These are phyloP conservation scores for Phaseolus coccineus DNA, from an alignment of 331 rosid species.

Conservation along the genomic window DNA sequence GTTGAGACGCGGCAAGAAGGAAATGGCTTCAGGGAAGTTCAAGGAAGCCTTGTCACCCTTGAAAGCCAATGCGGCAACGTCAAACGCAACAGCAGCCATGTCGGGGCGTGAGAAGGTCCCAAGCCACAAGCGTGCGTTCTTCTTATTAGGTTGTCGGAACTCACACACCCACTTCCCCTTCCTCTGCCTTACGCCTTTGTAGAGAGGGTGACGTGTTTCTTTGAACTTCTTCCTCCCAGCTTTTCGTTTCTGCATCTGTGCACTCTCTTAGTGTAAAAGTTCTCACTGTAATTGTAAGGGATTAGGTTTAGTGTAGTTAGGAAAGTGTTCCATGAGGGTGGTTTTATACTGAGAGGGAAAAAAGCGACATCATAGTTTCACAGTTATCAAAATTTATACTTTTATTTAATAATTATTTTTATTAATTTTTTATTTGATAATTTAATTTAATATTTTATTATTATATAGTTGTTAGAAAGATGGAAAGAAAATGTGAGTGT, in stretches of 20 bases:
- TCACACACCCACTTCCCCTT: conserved; percentile 81
- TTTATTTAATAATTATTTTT: no score
- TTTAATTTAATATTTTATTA: no score
- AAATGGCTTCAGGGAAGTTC: conserved; percentile 54
- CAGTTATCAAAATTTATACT: no score
- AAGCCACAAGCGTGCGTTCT: conserved; percentile 67
- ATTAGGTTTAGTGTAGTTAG: background rate
- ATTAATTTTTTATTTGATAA: no score
- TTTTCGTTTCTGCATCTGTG: conserved; percentile 53
- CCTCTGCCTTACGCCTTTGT: conserved; percentile 68
- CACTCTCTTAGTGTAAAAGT: no score
- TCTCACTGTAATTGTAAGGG: no score
- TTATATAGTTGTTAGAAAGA: no score
- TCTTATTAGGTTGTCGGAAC: conserved; percentile 59
- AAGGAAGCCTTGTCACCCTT: conserved; percentile 57
- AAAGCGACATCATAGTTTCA: no score
- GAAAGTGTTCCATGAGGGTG: background rate
- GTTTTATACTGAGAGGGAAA: background rate
- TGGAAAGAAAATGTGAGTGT: no score
- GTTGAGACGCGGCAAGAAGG: conserved; percentile 37
- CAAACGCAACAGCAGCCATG: conserved; percentile 79
- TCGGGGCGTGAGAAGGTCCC: conserved; percentile 69
- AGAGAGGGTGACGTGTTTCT: conserved; percentile 78
- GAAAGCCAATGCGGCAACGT: conserved; percentile 67
- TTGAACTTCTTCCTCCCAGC: conserved; percentile 75